phyloP scores from a whole-genome alignment of 441 rosid species.

The Croton laevigatus region DNA sequence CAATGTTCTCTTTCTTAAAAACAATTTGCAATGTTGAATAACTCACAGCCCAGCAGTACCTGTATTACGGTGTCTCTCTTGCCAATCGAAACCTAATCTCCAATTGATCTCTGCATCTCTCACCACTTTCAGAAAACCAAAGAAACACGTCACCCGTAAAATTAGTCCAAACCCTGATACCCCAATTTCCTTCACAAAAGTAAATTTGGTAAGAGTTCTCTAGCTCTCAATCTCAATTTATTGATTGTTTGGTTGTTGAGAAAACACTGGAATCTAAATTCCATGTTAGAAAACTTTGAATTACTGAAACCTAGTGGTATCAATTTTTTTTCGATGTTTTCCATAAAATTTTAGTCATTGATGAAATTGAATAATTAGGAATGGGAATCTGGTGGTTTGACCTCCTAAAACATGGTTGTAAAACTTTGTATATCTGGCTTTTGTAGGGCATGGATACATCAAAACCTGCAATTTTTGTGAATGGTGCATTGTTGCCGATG shows the following conservation, averaged over 20 bases:
- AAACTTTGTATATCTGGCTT: background rate
- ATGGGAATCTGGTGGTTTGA: background rate
- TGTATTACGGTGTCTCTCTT: too few relatives aligned
- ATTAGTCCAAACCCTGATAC: too few relatives aligned
- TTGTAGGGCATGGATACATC: conserved; percentile 65
- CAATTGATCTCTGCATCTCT: too few relatives aligned
- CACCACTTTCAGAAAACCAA: too few relatives aligned
- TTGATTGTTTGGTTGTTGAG: background rate
- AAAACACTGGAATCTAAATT: background rate
- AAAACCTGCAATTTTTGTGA: conserved; percentile 74
- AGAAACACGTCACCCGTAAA: too few relatives aligned
- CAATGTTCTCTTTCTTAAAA: too few relatives aligned
- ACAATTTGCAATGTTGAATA: too few relatives aligned
- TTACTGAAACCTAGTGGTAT: background rate
- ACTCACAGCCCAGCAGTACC: too few relatives aligned
- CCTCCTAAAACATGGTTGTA: background rate
- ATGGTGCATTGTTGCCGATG: conserved; percentile 53
- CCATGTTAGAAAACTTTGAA: background rate
- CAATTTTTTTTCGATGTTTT: background rate
- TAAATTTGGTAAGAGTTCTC: background rate
- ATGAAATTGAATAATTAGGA: background rate
- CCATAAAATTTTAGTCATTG: background rate
- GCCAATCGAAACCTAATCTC: too few relatives aligned
- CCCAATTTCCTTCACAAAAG: too few relatives aligned
- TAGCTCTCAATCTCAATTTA: background rate